Conservation (phyloP, 2,329 filamentous ascomycete genomes). For the Aspergillus latus region DNA sequence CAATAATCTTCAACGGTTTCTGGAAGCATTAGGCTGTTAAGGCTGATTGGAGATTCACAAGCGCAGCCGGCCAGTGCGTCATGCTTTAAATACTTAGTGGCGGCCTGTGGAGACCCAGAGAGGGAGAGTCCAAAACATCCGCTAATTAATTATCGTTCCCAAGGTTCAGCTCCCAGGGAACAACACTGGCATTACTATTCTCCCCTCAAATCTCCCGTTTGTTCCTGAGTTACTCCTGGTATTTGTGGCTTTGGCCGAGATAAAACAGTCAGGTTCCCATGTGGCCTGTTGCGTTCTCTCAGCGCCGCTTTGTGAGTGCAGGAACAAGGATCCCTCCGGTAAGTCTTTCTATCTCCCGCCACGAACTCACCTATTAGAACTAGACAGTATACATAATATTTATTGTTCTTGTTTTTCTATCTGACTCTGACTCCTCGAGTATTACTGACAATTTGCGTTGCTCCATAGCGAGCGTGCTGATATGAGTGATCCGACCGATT, state of each 20-base stretch:
- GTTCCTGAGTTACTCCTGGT: not conserved
- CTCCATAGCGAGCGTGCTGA: conserved; percentile 27
- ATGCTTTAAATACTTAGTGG: conserved; percentile 29
- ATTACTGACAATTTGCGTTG: conserved; percentile 16
- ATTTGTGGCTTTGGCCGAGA: not conserved
- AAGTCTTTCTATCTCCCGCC: conserved; percentile 14
- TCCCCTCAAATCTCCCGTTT: not conserved
- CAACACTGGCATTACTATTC: conserved; percentile 11
- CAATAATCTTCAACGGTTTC: not conserved
- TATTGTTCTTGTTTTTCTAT: not conserved
- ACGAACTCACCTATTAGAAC: not conserved
- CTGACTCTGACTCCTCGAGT: conserved; percentile 6
- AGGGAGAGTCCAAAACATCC: conserved; percentile 39
- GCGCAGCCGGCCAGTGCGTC: conserved; percentile 34
- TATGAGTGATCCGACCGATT: conserved; percentile 33
- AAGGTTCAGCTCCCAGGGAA: conserved; percentile 16
- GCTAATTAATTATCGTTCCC: conserved; percentile 17
- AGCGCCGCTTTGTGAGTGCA: conserved; percentile 24
- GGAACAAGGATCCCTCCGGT: conserved; percentile 31
- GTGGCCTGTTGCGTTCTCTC: conserved; percentile 21
- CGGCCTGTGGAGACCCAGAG: conserved; percentile 30
- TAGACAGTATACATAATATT: not conserved
- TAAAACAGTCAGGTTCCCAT: conserved; percentile 19
- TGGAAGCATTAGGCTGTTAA: conserved; percentile 22
- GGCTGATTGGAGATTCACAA: conserved; percentile 35